Evolutionary conservation across 73 alveolate genomes (phyloP), one percentile per base, ranked within the genome.

Genomic region (Effrenium voratum): DNA sequence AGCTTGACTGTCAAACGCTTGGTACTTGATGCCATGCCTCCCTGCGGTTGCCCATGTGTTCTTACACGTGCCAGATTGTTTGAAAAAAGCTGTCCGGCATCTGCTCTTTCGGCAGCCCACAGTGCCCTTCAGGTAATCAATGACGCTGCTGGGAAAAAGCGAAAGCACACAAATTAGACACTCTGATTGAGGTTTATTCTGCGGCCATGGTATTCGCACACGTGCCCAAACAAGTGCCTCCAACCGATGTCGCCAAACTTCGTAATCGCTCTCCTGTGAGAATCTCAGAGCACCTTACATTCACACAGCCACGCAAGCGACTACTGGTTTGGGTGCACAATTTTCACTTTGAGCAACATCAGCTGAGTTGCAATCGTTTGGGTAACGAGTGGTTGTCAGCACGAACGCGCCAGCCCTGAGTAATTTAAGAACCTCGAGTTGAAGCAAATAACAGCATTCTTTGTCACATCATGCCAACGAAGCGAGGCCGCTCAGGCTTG

Each of bases 321-420:
- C 15, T 30, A 63, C 77, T 30, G n/a, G 12, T 34, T 28, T 12
- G n/a, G 34, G 26, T 6, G 36, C 91, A 77, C 4, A 19, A 45
- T 66, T 98, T 46, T 99, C 99, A 2, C 98, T 98, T 63, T 99
- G 99, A 63, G 94, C 84, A 73, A 94, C 93, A 66, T 92, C 93
- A 90, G 99, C 99, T 85, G 85, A 87, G 82, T 99, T 97, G 22
- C 99, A 99, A 99, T 99, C 99, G 85, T 99, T 99, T 12, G 99
- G 99, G 90, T 99, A 99, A 47, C 99, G 98, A 38, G 99, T 99
- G 12, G 99, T 99, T 13, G 99, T 99, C 40, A 99, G 93, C 77
- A 99, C 99, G 72, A 92, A 98, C 13, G 99, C 99, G 41, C 99
- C 99, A 82, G 99, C 99, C 84, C 99, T 94, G 75, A 99, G 99